Base-by-base conservation (phyloP, 805 yeast species). In the Ogataea trehalophila region DNA sequence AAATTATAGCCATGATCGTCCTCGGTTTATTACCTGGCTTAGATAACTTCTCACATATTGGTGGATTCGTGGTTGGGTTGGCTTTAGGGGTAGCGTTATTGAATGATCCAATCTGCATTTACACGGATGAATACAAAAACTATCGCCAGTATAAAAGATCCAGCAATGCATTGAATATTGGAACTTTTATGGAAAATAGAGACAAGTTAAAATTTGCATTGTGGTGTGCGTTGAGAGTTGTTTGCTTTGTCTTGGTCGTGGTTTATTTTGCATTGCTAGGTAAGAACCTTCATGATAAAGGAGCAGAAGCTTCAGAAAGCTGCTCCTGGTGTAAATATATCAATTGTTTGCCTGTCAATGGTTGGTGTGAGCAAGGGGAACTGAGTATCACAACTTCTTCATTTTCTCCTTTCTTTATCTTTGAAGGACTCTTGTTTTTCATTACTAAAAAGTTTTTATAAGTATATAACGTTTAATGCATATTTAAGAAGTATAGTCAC, bases 241-340 rank as follows among this genome's bases (percentile, higher is more conserved):
- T 70, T 0, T 60, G 75, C 18, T 55, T 80, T n/a, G 72, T 64
- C 0, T 60, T 80, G 40, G 69, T 74, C 1, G 60, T 81, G 2
- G 66, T 76, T 0, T 80, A 75, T 63, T 79, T 80, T 61, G 78
- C 65, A 9, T 65, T 73, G 14, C 66, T 85, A 45, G 65, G 71
- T 4, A 62, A 64, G 37, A 79, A 79, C 54, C 80, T 82, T 54
- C 71, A 69, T 44, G 65, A 67, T 26, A 66, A 71, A 37, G 80
- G 78, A 8, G 76, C 76, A 13, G 73, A 72, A 11, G 58, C 63
- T 5, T 50, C 63, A 2, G 53, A 53, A 6, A 63, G 71, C 47
- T 85, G 91, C 61, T 60, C 69, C 15, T 85, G 91, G 91, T 85
- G 91, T 68, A 82, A 81, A 59, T 85, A 84, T 58, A 69, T 85